Evolutionary conservation across 495 filamentous ascomycete genomes (phyloP), one percentile per base, ranked within the genome.

Genomic region (Lichina pygmaea): DNA sequence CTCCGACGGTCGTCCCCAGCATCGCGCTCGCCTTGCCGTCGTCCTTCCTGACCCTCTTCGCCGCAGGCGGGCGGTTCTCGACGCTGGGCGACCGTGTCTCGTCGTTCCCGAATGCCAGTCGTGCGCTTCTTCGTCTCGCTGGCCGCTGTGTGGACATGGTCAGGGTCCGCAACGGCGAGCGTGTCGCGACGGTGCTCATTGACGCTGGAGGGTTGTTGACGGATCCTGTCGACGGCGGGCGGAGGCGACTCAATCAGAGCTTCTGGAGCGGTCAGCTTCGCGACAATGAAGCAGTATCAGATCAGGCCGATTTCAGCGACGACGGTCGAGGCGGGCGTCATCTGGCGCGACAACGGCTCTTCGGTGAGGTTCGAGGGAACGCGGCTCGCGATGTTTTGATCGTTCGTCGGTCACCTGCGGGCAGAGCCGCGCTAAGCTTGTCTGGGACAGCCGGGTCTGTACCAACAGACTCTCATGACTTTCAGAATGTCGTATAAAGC

Each of bases 121-220:
- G 30, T 31, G 46, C 46, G 42, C 48, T 36, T 51, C 49, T 37
- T 50, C 50, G 46, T 52, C 46, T 57, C 61, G 56, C 52, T 62
- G 44, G 57, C 54, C 33, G 58, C 57, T 42, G 63, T 37, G 48
- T 43, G 16, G 33, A 44, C 48, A 49, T 49, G 33, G 43, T 12
- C 33, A 49, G 34, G n/a, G 43, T 47, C 34, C 45, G 48, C 32
- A 49, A 46, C 33, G 48, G 48, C 41, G 44, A 36, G 43, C 48
- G 48, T 34, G 43, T 49, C 44, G 48, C 48, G 33, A 49, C 31
- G 44, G 9, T 33, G 34, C 46, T 49, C 48, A 49, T 49, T 38
- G 43, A 46, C 33, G 15, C 13, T 24, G 24, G 24, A 24, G 24
- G 24, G 2, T 24, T 24, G 24, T 24, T 24, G 24, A 24, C 24